Evolutionary conservation across 306 rosid genomes (phyloP), one percentile per base, ranked within the genome.

Genomic region (Trifolium pratense): DNA sequence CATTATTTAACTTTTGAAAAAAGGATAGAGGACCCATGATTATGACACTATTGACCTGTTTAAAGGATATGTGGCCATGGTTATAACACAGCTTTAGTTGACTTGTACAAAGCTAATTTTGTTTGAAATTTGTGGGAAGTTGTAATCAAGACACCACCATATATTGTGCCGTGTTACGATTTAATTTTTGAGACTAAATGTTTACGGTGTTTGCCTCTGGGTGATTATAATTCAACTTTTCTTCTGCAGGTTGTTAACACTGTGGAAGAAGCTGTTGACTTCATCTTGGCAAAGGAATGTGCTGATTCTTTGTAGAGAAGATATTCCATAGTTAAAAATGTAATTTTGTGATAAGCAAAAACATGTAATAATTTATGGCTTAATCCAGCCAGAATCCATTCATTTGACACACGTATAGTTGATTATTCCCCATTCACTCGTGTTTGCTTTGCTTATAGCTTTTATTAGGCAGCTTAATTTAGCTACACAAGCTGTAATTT

Each of bases 221-320:
- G 31, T 56, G 51, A 66, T 71, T 59, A 51, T 25, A 51, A 67
- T 58, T 26, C 40, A 75, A 77, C 16, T 46, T 72, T 49, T 23
- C 64, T 76, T 78, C 51, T 80, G 84, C 86, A 91, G 94, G 92
- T 88, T 80, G 94, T 88, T 72, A 87, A 91, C 78, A 82, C 84
- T 2, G 92, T 87, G 11, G 90, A 87, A 59, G 92, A 89, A 68
- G 92, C 96, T 17, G 90, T 87, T 77, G 86, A 87, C 78, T 85
- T 57, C 66, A 79, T 87, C 68, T 76, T 87, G 80, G 75, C 68
- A 40, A 88, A 73, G 82, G 92, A 91, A 68, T 34, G 77, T 39
- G 60, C 29, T 48, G 73, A 70, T 78, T 67, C 39, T 70, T 78
- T 2, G 7, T 5, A 61, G 56, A 26, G n/a, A n/a, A n/a, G 11